Evolutionary conservation across 495 filamentous ascomycete genomes (phyloP), one percentile per base, ranked within the genome.

Genomic region (Chlorociboria aeruginascens): DNA sequence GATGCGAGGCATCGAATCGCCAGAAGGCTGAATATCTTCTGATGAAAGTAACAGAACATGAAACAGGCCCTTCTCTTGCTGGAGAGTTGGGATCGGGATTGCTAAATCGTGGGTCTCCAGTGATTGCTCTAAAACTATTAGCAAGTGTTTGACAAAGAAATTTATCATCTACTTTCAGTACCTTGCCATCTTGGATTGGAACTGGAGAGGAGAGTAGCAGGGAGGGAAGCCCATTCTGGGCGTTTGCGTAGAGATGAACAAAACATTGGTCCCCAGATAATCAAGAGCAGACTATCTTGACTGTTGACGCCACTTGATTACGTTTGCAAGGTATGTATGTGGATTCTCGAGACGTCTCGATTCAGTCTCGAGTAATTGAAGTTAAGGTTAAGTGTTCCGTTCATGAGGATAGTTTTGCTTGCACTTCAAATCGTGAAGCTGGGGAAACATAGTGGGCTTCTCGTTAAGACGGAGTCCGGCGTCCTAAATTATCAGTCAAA

Each of bases 21-120:
- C 46, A 9, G 55, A 10, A 2, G 48, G 43, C n/a, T 56, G 53
- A 17, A 77, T 45, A n/a, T 73, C 70, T 6, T 53, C 56, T 1
- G 73, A 53, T 0, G 73, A 71, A 34, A 86, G 58, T 7, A 85
- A 63, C 33, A 84, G 61, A 37, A 78, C 49, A 25, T 63, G 68
- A 13, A 79, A 54, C 17, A 40, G 45, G 6, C 54, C 51, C 30
- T 42, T 31, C 12, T 33, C 11, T 53, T 40, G 28, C 35, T 52
- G 38, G n/a, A 28, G 13, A 35, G 13, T 40, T 47, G 61, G 29
- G 16, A 72, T 33, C 12, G 66, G 64, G 29, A 82, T 49, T n/a
- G 70, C 66, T 14, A 80, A 50, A 51, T 82, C 77, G 52, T 81
- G 70, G 3, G 67, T 73, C 31, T 64, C 51, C 12, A 82, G 65